phyloP scores from a whole-genome alignment of 345 rosid genomes.

The Linum lewisii region DNA sequence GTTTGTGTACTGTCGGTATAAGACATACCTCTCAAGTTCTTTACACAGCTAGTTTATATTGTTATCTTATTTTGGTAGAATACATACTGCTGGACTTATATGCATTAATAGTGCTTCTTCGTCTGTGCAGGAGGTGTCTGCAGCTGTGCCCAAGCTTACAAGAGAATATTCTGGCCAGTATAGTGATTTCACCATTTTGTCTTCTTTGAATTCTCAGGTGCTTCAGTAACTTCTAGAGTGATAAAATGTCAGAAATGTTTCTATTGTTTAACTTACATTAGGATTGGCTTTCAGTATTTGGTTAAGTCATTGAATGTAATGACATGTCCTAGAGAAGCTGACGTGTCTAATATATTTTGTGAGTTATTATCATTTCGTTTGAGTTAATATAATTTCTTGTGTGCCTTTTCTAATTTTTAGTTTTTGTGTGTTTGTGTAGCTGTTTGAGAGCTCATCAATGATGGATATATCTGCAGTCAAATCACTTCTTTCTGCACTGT shows the following conservation, averaged over 20 bases:
- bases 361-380: not conserved
- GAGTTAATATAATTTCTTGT: too few relatives aligned
- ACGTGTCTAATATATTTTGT: too few relatives aligned
- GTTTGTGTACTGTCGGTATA: too few relatives aligned
- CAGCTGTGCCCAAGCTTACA: constrained; percentile 63
- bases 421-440: constrained; percentile 40
- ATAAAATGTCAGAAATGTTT: not conserved
- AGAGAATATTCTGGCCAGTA: constrained; percentile 73
- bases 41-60: too few relatives aligned
- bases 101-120: constrained; percentile 6
- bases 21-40: too few relatives aligned
- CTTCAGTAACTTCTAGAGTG: constrained; percentile 3
- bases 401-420: constrained; percentile 24
- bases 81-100: not conserved
- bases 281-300: not conserved
- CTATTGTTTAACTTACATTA: not conserved
- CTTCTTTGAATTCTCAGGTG: constrained; percentile 97
- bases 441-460: constrained; percentile 96
- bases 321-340: too few relatives aligned
- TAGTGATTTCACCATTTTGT: constrained; percentile 75
- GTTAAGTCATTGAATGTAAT: not conserved
- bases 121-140: constrained; percentile 60
- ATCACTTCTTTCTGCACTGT: constrained; percentile 87
- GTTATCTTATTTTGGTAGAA: not conserved
- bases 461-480: constrained; percentile 94